Conservation (phyloP, 2,329 filamentous ascomycete species). For the Apiospora aurea region DNA sequence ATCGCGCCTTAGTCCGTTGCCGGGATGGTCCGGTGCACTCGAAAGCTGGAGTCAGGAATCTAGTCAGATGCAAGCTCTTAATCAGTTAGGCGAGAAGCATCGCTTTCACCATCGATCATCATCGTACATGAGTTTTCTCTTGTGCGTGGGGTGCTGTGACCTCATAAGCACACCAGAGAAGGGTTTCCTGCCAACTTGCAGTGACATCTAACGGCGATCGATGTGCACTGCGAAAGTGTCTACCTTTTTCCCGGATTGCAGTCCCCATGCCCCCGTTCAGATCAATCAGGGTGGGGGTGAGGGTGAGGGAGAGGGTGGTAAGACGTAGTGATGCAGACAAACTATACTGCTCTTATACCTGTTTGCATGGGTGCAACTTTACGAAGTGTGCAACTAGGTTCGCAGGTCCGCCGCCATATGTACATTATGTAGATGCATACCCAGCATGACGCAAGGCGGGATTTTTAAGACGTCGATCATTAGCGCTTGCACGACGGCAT, state of each 20-base stretch:
- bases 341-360: not conserved
- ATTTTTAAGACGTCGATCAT: slow-evolving; percentile 18
- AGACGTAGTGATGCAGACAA: not conserved
- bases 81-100: not conserved
- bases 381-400: not conserved
- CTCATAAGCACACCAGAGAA: not conserved
- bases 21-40: slow-evolving; percentile 12
- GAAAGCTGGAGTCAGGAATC: not conserved
- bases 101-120: not conserved
- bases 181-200: not conserved
- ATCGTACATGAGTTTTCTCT: not conserved
- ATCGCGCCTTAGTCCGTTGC: not conserved
- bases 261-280: no score
- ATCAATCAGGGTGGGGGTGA: not conserved
- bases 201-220: not conserved
- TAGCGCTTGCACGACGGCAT: slow-evolving; percentile 18
- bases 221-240: not conserved
- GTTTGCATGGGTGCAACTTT: not conserved
- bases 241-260: not conserved
- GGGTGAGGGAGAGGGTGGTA: slow-evolving; percentile 1
- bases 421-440: not conserved
- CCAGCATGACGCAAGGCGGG: slow-evolving; percentile 16
- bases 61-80: not conserved
- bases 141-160: not conserved
- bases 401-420: slow-evolving; percentile 3